A percentile compares a stretch with the other conserved stretches of the same genome.
phyloP scores from a whole-genome alignment of 148 eudicot genomes.

The Silene uniflora region DNA sequence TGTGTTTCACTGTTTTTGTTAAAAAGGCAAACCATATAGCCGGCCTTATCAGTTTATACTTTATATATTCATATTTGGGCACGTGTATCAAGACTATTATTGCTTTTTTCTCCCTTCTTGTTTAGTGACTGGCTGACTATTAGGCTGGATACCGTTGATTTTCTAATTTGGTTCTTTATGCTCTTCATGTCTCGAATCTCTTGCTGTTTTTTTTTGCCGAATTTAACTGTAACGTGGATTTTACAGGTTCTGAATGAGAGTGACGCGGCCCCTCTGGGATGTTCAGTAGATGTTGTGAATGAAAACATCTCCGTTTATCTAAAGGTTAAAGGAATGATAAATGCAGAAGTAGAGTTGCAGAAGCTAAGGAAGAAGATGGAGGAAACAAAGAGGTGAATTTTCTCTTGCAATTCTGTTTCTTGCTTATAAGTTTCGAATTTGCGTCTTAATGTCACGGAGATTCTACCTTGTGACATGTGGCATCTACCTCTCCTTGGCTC shows the following conservation, averaged over 20 bases:
- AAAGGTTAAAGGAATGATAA: conserved; percentile 50
- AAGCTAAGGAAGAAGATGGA: conserved; percentile 64
- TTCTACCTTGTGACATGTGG: too few species aligned
- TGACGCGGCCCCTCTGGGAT: conserved; percentile 63
- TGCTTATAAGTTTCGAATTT: not conserved
- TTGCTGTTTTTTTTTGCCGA: too few species aligned
- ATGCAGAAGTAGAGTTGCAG: conserved; percentile 68
- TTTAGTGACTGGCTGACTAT: not conserved
- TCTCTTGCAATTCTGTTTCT: not conserved
- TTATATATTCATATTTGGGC: not conserved
- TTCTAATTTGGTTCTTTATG: not conserved
- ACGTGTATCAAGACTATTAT: not conserved
- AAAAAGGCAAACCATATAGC: not conserved
- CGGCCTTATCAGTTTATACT: too few species aligned
- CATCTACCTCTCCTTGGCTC: too few species aligned
- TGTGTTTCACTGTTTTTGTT: too few species aligned
- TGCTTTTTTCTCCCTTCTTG: not conserved
- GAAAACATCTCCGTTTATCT: conserved; percentile 64
- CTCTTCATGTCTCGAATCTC: not conserved
- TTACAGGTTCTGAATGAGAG: conserved; percentile 52
- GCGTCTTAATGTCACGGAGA: not conserved
- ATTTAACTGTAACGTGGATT: not conserved
- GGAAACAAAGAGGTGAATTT: conserved; percentile 60
- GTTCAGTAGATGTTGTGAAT: conserved; percentile 58
- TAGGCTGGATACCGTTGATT: too few species aligned